A percentile compares a stretch with the other conserved stretches of the same genome.
Evolutionary conservation across 1,284 basidiomycete species (phyloP).

Genomic region (Flammula alnicola): DNA sequence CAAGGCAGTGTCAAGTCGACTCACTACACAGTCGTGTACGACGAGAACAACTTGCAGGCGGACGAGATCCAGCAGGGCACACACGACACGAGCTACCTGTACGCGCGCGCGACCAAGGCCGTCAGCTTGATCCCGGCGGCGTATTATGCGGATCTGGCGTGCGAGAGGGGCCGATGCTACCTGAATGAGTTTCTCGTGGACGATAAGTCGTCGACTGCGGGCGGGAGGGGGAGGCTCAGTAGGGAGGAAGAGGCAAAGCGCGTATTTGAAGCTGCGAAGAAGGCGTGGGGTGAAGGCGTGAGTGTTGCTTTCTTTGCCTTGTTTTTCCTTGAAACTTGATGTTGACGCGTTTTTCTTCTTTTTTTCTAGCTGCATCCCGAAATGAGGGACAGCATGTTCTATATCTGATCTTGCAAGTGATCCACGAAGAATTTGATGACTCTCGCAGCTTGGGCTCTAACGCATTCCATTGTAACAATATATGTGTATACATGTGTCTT

Average conservation of each 20-base stretch:
- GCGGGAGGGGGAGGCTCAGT: conserved; percentile 35
- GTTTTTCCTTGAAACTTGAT: conserved; percentile 29
- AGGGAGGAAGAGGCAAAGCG: conserved; percentile 49
- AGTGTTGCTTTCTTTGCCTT: conserved; percentile 24
- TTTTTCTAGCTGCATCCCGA: conserved; percentile 50
- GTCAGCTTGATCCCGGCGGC: conserved; percentile 78
- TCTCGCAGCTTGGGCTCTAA: neutral
- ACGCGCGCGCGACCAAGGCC: conserved; percentile 76
- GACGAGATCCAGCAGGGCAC: conserved; percentile 74
- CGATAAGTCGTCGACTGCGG: conserved; percentile 42
- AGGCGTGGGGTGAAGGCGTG: conserved; percentile 67
- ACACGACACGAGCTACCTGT: conserved; percentile 67
- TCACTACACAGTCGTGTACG: conserved; percentile 77
- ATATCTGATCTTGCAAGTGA: conserved; percentile 53
- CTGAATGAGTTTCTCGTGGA: conserved; percentile 67
- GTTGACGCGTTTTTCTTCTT: conserved; percentile 38
- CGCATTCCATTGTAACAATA: neutral
- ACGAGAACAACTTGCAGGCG: conserved; percentile 65
- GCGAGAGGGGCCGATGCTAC: conserved; percentile 74
- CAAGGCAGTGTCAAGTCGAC: conserved; percentile 71
- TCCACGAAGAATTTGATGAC: neutral
- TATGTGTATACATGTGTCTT: no score
- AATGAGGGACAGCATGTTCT: conserved; percentile 71
- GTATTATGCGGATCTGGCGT: conserved; percentile 79
- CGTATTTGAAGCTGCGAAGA: conserved; percentile 56